Evolutionary conservation across 345 rosid genomes (phyloP).

Genomic region (Lumnitzera racemosa): DNA sequence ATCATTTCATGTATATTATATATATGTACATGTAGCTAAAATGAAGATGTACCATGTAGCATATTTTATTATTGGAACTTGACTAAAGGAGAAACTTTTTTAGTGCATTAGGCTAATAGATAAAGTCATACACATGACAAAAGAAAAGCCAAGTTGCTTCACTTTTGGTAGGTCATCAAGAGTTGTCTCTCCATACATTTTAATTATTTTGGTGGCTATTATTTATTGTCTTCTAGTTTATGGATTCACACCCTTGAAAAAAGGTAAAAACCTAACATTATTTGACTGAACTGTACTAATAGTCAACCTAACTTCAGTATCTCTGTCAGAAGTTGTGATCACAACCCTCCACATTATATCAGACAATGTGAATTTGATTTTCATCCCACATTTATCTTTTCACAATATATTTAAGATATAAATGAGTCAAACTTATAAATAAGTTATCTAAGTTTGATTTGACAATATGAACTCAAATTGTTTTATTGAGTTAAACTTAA

Average conservation of each 20-base stretch:
- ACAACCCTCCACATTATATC: constrained; percentile 41
- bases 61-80: background rate
- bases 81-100: background rate
- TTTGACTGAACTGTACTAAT: constrained; percentile 17
- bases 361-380: constrained; percentile 57
- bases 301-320: constrained; percentile 35
- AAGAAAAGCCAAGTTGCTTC: constrained; percentile 22
- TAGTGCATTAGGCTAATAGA: background rate
- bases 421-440: background rate
- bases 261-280: constrained; percentile 21
- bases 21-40: no score
- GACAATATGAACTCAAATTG: no score
- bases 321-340: constrained; percentile 41
- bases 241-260: constrained; percentile 52
- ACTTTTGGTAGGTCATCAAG: constrained; percentile 34
- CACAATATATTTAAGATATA: background rate
- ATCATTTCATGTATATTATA: no score
- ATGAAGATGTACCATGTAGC: no score
- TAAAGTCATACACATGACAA: constrained; percentile 20
- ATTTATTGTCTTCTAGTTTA: constrained; percentile 39
- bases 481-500: no score
- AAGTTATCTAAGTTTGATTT: no score
- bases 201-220: constrained; percentile 25
- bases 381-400: constrained; percentile 20
- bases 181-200: constrained; percentile 32